Conservation (phyloP, 202 grass and related monocot genomes). For the Musa balbisiana region DNA sequence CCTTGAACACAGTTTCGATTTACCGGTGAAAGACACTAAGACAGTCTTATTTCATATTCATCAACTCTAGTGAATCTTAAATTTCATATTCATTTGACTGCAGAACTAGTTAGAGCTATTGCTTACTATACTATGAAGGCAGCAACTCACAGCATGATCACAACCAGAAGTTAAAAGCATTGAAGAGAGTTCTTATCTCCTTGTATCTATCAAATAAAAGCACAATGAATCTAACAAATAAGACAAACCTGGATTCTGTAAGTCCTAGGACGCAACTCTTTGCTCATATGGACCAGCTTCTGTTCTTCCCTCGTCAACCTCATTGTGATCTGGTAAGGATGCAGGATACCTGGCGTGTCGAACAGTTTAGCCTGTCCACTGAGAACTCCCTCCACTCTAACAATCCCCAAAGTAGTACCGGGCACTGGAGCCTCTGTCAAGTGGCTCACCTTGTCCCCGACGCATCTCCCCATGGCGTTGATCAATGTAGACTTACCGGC, state of each 20-base stretch:
- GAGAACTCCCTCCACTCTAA: constrained; percentile 60
- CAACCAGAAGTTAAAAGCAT: background rate
- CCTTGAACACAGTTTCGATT: background rate
- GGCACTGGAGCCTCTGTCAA: constrained; percentile 85
- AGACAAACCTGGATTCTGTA: constrained; percentile 66
- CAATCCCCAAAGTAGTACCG: constrained; percentile 68
- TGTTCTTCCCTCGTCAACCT: constrained; percentile 58
- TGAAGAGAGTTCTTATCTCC: background rate
- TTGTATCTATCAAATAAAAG: background rate
- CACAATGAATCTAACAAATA: background rate
- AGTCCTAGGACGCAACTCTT: constrained; percentile 68
- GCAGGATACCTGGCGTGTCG: constrained; percentile 68
- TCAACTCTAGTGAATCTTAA: too few relatives aligned
- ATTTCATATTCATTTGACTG: too few relatives aligned
- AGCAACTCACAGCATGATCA: too few relatives aligned
- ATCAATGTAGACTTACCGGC: constrained; percentile 82
- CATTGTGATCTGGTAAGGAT: constrained; percentile 69
- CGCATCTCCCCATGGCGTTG: constrained; percentile 67
- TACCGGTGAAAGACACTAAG: background rate
- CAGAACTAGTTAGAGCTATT: too few relatives aligned
- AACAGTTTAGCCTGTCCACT: constrained; percentile 66
- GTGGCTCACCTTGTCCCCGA: constrained; percentile 24
- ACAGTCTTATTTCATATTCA: background rate
- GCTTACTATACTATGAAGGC: too few relatives aligned
- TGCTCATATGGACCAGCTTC: constrained; percentile 70